Evolutionary conservation across 208 protist species (phyloP), one percentile per base, ranked within the genome.

Genomic region (Zelonia costaricensis): DNA sequence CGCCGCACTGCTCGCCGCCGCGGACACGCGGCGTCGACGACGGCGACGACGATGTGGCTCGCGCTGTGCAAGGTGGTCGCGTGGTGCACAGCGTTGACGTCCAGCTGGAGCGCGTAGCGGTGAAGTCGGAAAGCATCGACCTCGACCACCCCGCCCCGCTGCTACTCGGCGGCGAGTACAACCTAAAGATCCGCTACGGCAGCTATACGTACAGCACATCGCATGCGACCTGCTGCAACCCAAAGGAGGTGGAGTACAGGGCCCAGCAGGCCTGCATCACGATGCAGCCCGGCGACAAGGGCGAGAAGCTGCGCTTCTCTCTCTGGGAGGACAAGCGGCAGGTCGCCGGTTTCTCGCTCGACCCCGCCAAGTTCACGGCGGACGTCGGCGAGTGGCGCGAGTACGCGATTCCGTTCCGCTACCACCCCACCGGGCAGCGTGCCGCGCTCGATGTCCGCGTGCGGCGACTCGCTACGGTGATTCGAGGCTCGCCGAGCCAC

Each of bases 341-440:
- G 62, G 87, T 96, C 31, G 86, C 81, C 0, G 82, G 87, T 30
- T 96, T 96, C 62, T 89, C 85, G 12, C 65, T 96, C 38, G 68
- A 87, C 43, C 77, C 78, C 10, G 60, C 49, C 3, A 96, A 96
- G 72, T 90, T 96, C 54, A 61, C 61, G 18, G 57, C 76, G 8
- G 38, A 62, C 9, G 30, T 39, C 31, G 78, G 58, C 0, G 56
- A 63, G 57, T 63, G 62, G 69, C 92, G 89, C 67, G 87, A 86
- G 51, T 96, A 93, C 69, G 65, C 83, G 8, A 90, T 96, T 33
- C 91, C 91, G 0, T 96, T 96, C 46, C 78, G 80, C 39, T 93
- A 96, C 62, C 78, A 86, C 56, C 87, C 91, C 8, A 91, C 86
- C 5, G 62, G 82, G 18, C 87, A 93, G 54, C 38, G 45, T n/a